Conservation (phyloP, 139 green algal species). For the Chlamydomonas schloesseri region DNA sequence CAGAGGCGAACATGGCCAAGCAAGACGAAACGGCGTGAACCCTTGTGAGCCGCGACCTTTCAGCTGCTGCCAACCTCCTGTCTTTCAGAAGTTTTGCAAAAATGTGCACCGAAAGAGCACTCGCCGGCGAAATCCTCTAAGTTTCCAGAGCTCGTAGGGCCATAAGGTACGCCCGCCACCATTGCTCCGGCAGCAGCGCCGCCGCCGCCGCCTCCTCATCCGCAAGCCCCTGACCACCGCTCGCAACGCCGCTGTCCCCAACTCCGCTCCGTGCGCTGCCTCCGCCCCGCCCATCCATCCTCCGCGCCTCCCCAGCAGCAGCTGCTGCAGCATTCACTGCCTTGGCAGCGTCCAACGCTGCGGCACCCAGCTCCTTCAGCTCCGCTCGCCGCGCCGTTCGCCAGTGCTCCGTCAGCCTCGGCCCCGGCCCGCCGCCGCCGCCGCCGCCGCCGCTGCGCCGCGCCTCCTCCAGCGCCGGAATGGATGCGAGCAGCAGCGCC, state of each 20-base stretch:
- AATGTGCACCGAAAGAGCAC: too few relatives aligned
- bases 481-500: too few relatives aligned
- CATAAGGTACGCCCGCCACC: constrained; percentile 20
- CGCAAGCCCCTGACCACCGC: neutral
- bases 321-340: neutral
- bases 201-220: neutral
- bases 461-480: neutral
- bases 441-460: neutral
- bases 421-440: neutral
- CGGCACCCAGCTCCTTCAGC: neutral
- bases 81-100: too few relatives aligned
- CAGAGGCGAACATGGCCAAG: too few relatives aligned
- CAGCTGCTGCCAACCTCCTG: too few relatives aligned
- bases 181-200: constrained; percentile 1
- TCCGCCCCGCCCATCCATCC: neutral
- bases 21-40: too few relatives aligned
- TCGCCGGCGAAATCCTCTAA: too few relatives aligned
- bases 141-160: neutral
- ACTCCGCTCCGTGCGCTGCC: neutral
- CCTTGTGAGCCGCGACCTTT: too few relatives aligned
- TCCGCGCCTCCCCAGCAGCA: too few relatives aligned
- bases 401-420: neutral
- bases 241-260: neutral
- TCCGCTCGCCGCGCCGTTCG: neutral
- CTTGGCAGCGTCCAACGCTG: neutral